Base-by-base conservation (phyloP, 1,284 basidiomycete species). In the Leccinum holopus region DNA sequence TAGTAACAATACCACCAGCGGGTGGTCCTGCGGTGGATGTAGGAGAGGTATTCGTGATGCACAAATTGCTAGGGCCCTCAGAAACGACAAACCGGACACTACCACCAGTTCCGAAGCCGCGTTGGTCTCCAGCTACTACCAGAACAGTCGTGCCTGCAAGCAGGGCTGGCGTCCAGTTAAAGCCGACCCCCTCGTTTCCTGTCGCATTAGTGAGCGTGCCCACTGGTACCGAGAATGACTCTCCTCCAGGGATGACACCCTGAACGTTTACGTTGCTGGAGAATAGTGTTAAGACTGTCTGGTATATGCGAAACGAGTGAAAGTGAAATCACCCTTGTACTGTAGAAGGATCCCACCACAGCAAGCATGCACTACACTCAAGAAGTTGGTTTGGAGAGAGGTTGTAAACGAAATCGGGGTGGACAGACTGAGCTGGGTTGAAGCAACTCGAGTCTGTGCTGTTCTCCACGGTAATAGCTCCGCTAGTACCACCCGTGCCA, bases 201-300 rank as follows among this genome's bases (percentile, higher is more conserved):
- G 70, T 25, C 0, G 80, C 73, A 10, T 77, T 74, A 1, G 84
- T 81, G 30, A 85, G 72, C 2, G 68, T 35, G 5, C 78, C 78
- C 61, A 80, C 61, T 1, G 87, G 85, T 61, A 92, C 82, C 7
- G 79, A 70, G 70, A 92, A 92, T 0, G 90, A 88, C 57, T 90
- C 76, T 14, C 91, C 91, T 2, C 89, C 90, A 1, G 91, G 91
- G 33, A 93, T 92, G 51, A 92, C 78, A 7, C 89, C 90, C 49
- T 85, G 78, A 72, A 92, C 88, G 33, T 74, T 81, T 3, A 85
- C 81, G 1, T 71, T 81, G 9, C 88, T 88, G 63, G 52, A 18
- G 75, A 28, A 0, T 10, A 4, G 57, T 66, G 35, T 55, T 37
- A 51, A 14, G 6, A 49, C 21, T 21, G 21, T 12, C 47, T 1